A percentile compares a stretch with the other conserved stretches of the same genome.
Evolutionary conservation across 306 rosid genomes (phyloP).

Genomic region (Parietaria judaica): DNA sequence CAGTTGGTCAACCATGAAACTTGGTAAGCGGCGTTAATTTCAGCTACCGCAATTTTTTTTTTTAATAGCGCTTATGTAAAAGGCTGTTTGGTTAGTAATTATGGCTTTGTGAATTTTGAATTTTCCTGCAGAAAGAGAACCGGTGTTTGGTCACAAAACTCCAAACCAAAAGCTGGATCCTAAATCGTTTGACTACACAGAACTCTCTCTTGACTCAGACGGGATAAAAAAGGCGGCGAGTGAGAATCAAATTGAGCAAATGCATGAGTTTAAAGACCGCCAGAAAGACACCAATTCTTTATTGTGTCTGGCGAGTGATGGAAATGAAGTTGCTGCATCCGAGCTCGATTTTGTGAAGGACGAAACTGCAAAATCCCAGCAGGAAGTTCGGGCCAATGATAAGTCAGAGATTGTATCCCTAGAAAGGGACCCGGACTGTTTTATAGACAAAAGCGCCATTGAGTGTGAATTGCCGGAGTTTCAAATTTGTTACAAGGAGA

Average conservation of each 20-base stretch:
- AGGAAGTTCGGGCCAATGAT: conserved; percentile 15
- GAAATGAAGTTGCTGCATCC: conserved; percentile 17
- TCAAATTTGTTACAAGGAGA: conserved; percentile 51
- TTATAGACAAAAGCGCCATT: conserved; percentile 41
- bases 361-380: conserved; percentile 22
- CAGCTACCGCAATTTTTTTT: background rate
- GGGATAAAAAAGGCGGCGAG: conserved; percentile 32
- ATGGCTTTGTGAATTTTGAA: conserved; percentile 8
- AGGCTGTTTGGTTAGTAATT: too few relatives aligned
- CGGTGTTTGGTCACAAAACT: conserved; percentile 35
- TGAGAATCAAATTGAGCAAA: conserved; percentile 29
- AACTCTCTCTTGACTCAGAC: conserved; percentile 23
- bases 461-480: conserved; percentile 58
- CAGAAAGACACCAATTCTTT: conserved; percentile 24
- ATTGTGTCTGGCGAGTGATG: conserved; percentile 17
- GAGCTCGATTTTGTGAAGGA: conserved; percentile 15
- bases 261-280: conserved; percentile 24
- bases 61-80: background rate
- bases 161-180: conserved; percentile 33
- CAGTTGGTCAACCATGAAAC: conserved; percentile 53
- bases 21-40: conserved; percentile 37
- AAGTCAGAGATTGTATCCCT: conserved; percentile 25
- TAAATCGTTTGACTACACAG: conserved; percentile 38
- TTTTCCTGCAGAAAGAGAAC: conserved; percentile 57
- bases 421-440: conserved; percentile 28